Conservation (phyloP, 2,329 filamentous ascomycete genomes). For the Penicillium nordicum region DNA sequence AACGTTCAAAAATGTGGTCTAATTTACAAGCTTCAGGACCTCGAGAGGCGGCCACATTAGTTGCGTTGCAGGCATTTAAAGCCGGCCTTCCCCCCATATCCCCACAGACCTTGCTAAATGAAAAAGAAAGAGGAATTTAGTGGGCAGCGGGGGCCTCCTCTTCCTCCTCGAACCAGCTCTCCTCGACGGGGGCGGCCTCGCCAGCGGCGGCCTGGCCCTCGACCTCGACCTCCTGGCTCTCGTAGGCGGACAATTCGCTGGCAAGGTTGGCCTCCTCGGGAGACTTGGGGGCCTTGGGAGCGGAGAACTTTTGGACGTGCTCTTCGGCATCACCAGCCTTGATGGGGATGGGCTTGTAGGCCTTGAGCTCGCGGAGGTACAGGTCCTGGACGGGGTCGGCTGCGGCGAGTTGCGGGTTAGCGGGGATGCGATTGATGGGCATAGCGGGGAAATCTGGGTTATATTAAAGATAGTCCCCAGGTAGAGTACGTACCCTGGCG, state of each 20-base stretch:
- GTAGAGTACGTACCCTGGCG: conserved; percentile 56
- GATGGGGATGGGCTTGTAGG: conserved; percentile 81
- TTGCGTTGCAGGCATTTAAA: conserved; percentile 18
- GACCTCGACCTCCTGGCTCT: conserved; percentile 88
- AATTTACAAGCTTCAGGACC: conserved; percentile 31
- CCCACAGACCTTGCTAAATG: conserved; percentile 29
- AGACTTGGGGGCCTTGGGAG: conserved; percentile 77
- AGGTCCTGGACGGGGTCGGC: conserved; percentile 97
- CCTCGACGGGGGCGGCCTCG: conserved; percentile 59
- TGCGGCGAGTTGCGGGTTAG: conserved; percentile 43
- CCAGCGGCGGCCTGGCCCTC: conserved; percentile 73
- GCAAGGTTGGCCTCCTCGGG: conserved; percentile 94
- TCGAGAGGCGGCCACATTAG: conserved; percentile 21
- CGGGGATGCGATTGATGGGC: conserved; percentile 6
- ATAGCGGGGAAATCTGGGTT: background rate
- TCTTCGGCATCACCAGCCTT: conserved; percentile 86
- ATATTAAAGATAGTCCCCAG: conserved; percentile 11
- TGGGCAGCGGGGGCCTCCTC: conserved; percentile 48
- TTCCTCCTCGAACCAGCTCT: conserved; percentile 82
- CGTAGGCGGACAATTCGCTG: conserved; percentile 88
- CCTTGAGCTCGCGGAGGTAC: conserved; percentile 93
- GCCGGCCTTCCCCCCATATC: conserved; percentile 25
- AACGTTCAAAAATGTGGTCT: conserved; percentile 25
- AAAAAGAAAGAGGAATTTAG: conserved; percentile 31
- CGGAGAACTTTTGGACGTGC: conserved; percentile 81